Evolutionary conservation across 2,329 filamentous ascomycete species (phyloP), one percentile per base, ranked within the genome.

Genomic region (Scedosporium minutisporum): DNA sequence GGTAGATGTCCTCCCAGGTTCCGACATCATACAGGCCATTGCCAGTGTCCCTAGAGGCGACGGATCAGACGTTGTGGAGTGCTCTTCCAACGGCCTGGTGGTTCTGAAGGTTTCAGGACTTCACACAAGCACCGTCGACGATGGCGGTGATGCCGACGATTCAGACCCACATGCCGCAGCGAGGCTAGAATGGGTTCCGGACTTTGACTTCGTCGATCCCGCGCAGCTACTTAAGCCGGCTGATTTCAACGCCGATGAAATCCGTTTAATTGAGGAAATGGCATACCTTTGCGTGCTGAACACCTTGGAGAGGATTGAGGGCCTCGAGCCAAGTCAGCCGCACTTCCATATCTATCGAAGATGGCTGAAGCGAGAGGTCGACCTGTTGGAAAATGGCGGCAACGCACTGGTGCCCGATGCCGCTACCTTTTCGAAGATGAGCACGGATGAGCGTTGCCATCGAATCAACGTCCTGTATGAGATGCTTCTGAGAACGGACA

Each of bases 131-230:
- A 64, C 67, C 3, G 64, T 71, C 4, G 68, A 68, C 7, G 67
- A 69, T 4, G 64, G 67, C 5, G 64, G 64, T 9, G 64, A 64
- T n/a, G 62, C 55, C 4, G 62, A 62, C 1, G 63, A 64, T 1
- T 62, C 66, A 9, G 67, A 68, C 38, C 64, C 67, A 18, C 68
- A 72, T 27, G 69, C 71, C 6, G 67, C 69, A 9, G 69, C 71
- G 7, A 66, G 68, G 38, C 64, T 69, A 4, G 67, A 69, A 44
- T 74, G 72, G 73, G 65, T 67, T 6, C 70, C 70, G 1, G 66
- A 73, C 42, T 64, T 72, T 33, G 71, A 74, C 62, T 72, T 74
- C 38, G 60, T 68, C 2, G 67, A 71, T 16, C 58, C 67, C 2
- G 65, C 66, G 2, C 64, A 64, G 1, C 63, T 70, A 10, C 65